These are phyloP conservation scores for Mycena kentingensis DNA, from an alignment of 768 basidiomycete genomes.

Conservation along the genomic window DNA sequence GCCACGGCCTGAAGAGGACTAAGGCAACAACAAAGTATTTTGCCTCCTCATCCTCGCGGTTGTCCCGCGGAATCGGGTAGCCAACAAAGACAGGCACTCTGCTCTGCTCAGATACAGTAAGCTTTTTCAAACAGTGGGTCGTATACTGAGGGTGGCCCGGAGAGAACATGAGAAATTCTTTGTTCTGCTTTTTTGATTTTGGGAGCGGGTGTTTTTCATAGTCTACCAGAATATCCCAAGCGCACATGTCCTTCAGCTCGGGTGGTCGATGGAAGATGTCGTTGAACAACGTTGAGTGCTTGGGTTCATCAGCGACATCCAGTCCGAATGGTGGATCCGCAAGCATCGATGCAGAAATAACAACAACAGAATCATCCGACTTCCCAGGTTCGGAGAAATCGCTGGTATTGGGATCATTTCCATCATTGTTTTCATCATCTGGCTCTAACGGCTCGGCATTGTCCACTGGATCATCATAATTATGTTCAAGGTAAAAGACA, in stretches of 20 bases:
- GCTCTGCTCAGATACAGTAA: neutral
- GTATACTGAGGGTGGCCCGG: neutral
- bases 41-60: neutral
- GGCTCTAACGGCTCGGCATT: too few species aligned
- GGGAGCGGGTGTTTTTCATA: conserved; percentile 6
- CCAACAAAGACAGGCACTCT: neutral
- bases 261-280: conserved; percentile 12
- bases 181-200: conserved; percentile 3
- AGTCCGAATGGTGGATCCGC: too few species aligned
- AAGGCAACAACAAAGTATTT: neutral
- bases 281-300: conserved; percentile 7
- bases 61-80: neutral
- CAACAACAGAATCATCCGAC: too few species aligned
- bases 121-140: neutral
- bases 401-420: too few species aligned
- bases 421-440: too few species aligned
- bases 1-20: conserved; percentile 7
- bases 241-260: conserved; percentile 1
- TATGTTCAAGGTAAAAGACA: too few species aligned
- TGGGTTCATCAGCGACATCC: neutral
- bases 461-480: too few species aligned
- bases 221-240: conserved; percentile 13
- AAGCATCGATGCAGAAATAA: too few species aligned
- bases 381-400: too few species aligned
- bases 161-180: neutral